Evolutionary conservation across 129 eudicot species (phyloP).

Genomic region (Smallanthus sonchifolius): DNA sequence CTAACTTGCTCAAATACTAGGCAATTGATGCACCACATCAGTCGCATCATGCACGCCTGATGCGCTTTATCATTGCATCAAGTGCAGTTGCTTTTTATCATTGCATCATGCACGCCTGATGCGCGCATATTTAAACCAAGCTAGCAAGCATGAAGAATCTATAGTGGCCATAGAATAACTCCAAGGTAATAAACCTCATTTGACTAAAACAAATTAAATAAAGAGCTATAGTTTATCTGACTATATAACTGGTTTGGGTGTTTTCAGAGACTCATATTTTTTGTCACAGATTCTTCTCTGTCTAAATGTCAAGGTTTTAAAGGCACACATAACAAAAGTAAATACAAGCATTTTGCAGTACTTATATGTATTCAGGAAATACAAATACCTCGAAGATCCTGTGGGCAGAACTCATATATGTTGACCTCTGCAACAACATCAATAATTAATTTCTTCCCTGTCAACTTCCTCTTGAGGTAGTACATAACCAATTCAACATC

Average conservation of each 20-base stretch:
- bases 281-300: neutral
- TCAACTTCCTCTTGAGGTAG: constrained; percentile 57
- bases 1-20: too few species aligned
- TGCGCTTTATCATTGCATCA: too few species aligned
- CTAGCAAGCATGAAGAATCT: neutral
- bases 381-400: constrained; percentile 78
- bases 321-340: neutral
- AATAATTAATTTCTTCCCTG: constrained; percentile 37
- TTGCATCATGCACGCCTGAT: too few species aligned
- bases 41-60: too few species aligned
- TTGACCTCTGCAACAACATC: constrained; percentile 67
- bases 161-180: neutral
- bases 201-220: neutral
- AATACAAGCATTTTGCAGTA: neutral
- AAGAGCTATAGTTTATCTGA: neutral
- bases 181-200: neutral
- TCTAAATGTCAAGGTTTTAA: neutral
- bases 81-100: too few species aligned
- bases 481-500: constrained; percentile 63
- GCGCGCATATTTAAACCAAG: too few species aligned
- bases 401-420: constrained; percentile 58
- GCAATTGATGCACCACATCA: too few species aligned
- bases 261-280: neutral
- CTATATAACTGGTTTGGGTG: neutral
- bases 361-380: neutral